Evolutionary conservation across 306 rosid species (phyloP).

Genomic region (Glycine tomentella): DNA sequence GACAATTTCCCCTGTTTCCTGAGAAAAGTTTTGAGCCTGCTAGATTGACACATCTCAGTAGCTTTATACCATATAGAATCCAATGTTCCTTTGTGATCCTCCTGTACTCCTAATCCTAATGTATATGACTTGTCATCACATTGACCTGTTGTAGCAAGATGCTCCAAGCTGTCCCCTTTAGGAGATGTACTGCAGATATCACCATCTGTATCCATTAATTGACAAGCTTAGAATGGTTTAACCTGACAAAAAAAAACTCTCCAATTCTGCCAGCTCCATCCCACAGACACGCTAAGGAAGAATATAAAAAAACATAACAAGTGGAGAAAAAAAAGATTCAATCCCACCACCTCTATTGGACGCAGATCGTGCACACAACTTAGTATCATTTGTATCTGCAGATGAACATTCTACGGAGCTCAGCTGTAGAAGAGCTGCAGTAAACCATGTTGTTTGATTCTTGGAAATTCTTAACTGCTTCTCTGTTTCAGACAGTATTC

Average conservation of each 20-base stretch:
- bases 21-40: conserved; percentile 68
- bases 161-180: conserved; percentile 60
- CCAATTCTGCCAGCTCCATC: background rate
- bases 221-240: conserved; percentile 42
- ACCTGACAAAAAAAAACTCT: conserved; percentile 2
- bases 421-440: conserved; percentile 84
- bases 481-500: conserved; percentile 81
- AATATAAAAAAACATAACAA: background rate
- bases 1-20: conserved; percentile 78
- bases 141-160: conserved; percentile 48
- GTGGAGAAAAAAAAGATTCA: conserved; percentile 3
- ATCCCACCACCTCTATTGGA: conserved; percentile 55
- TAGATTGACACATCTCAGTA: conserved; percentile 66
- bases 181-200: conserved; percentile 56
- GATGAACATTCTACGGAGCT: conserved; percentile 68
- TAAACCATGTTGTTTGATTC: conserved; percentile 89
- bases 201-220: conserved; percentile 53
- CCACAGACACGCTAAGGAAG: background rate
- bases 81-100: conserved; percentile 65
- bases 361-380: conserved; percentile 51
- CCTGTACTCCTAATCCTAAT: conserved; percentile 50
- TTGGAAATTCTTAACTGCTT: conserved; percentile 84
- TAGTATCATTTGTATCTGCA: conserved; percentile 54
- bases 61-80: conserved; percentile 85
- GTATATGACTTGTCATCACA: conserved; percentile 53